Base-by-base conservation (phyloP, 495 filamentous ascomycete species). In the Tuber indicum region DNA sequence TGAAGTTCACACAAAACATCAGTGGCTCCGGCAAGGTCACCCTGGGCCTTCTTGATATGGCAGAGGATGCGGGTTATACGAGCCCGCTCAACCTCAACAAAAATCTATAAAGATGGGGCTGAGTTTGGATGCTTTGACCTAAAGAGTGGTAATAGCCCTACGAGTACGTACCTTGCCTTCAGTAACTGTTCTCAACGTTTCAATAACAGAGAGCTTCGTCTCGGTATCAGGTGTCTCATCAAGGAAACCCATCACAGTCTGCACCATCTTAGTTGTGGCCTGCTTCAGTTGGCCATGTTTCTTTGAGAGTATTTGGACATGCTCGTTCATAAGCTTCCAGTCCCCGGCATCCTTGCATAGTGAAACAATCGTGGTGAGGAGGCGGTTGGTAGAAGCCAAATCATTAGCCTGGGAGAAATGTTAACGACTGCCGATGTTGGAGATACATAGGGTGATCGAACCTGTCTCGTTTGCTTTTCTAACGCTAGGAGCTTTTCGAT, bases 281-380 rank as follows among this genome's bases (percentile, higher is more conserved):
- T 98, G 96, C 85, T 98, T 98, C 85, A 99, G 94, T 87, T 99
- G 96, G 81, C 94, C 92, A 93, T 99, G 96, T 87, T 99, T 99
- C 91, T 98, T 98, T 78, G 95, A 97, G 71, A 98, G 89, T 71
- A 97, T 88, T 72, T 97, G 88, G 76, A 97, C 93, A 85, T 99
- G 95, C 86, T 99, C 96, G 83, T 96, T 98, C 82, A 99, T 89
- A 78, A 98, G 86, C 80, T 88, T 89, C 96, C 96, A 99, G 82
- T 98, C 93, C 77, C 91, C 91, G 75, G 92, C 88, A 84, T 97
- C 89, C 86, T 97, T 97, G 87, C 93, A 94, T 86, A 98, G 90
- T 81, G 93, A 96, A 86, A 97, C 92, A 84, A 98, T 94, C 71
- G 89, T 87, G 84, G 96, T 86, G 75, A 99, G 87, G 75, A 96